Percentiles rank a stretch among this genome's conserved stretches.
Conservation (phyloP, 805 yeast genomes). For the Candida vartiovaarae region DNA sequence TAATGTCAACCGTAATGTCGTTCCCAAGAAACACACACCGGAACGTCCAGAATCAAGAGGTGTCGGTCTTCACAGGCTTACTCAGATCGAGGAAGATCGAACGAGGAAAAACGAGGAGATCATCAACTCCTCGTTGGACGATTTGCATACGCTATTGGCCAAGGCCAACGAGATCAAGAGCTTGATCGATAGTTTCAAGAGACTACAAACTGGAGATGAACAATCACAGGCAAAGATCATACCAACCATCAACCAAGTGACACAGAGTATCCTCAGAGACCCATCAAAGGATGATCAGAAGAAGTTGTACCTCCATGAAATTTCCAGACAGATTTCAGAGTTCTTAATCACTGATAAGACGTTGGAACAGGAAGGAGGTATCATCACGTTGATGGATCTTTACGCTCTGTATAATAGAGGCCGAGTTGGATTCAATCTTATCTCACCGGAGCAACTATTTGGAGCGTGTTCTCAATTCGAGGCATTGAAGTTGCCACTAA, state of each 20-base stretch:
- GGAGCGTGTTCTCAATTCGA: conserved; percentile 56
- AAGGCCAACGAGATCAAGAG: conserved; percentile 66
- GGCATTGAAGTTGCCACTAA: conserved; percentile 49
- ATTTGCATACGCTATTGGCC: conserved; percentile 68
- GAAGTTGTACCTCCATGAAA: conserved; percentile 49
- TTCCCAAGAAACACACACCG: neutral
- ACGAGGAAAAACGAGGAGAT: conserved; percentile 53
- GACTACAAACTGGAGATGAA: conserved; percentile 22
- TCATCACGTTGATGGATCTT: conserved; percentile 54
- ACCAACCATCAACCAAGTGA: conserved; percentile 13
- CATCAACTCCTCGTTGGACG: conserved; percentile 64
- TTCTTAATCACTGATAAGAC: conserved; percentile 44
- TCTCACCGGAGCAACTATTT: conserved; percentile 62
- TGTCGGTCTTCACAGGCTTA: conserved; percentile 68
- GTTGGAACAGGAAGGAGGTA: conserved; percentile 46
- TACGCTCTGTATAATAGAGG: conserved; percentile 60
- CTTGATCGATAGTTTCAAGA: conserved; percentile 36
- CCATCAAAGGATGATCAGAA: conserved; percentile 26
- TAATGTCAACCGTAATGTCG: conserved; percentile 22
- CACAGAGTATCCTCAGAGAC: conserved; percentile 9
- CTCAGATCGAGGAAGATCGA: conserved; percentile 46
- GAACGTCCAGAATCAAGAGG: conserved; percentile 22
- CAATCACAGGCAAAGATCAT: conserved; percentile 3
- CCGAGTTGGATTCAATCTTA: conserved; percentile 56
- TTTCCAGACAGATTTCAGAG: conserved; percentile 75